phyloP scores from a whole-genome alignment of 441 rosid species.

The Theobroma grandiflorum region DNA sequence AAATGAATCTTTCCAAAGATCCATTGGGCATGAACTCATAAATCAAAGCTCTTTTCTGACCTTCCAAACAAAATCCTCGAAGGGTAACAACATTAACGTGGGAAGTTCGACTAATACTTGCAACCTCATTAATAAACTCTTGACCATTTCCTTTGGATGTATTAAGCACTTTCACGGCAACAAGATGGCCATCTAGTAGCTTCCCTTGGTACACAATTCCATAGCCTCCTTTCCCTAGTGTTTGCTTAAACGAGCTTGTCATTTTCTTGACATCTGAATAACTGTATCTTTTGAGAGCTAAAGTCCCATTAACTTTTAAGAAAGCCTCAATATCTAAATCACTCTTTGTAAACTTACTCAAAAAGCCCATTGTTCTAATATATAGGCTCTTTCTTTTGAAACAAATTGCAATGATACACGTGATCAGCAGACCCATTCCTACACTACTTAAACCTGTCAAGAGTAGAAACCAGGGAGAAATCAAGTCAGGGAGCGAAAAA shows the following conservation, averaged over 20 bases:
- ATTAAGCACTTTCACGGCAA: constrained; percentile 39
- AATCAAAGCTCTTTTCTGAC: constrained; percentile 38
- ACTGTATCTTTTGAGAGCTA: constrained; percentile 26
- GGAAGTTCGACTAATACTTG: constrained; percentile 33
- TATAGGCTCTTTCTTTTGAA: not conserved
- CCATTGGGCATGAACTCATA: constrained; percentile 53
- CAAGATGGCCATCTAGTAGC: constrained; percentile 20
- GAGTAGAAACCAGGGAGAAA: not conserved
- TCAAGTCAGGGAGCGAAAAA: too few relatives aligned
- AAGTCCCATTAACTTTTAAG: constrained; percentile 21
- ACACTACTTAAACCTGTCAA: not conserved
- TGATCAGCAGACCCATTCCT: not conserved
- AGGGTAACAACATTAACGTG: constrained; percentile 43
- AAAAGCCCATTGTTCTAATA: too few relatives aligned
- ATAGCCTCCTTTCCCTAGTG: constrained; percentile 40
- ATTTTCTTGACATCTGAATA: constrained; percentile 36
- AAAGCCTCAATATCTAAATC: constrained; percentile 22
- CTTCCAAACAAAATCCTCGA: constrained; percentile 45
- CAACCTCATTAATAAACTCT: constrained; percentile 38
- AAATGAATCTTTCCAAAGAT: constrained; percentile 46
- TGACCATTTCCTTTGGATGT: constrained; percentile 35
- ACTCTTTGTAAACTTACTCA: not conserved
- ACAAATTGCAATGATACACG: not conserved
- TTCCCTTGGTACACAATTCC: constrained; percentile 39
- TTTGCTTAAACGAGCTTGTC: constrained; percentile 29